Base-by-base conservation (phyloP, 169 alveolate genomes). In the Eimeria falciformis region DNA sequence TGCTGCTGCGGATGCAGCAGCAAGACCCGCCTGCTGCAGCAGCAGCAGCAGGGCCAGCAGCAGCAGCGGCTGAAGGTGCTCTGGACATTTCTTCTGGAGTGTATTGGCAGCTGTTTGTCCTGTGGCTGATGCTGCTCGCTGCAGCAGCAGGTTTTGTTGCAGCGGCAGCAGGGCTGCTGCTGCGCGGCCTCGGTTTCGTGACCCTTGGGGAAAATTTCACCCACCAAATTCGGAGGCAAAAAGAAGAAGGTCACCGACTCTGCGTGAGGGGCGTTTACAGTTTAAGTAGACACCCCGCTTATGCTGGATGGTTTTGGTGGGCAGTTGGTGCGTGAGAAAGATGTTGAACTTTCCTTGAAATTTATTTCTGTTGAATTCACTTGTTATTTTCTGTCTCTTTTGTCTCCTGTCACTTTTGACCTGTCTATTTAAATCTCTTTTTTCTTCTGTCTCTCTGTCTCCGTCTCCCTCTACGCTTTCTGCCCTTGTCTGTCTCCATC, bases 291-390 rank as follows among this genome's bases (percentile, higher is more conserved):
- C 95, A 85, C 78, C 93, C 95, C 3, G 93, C 91, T 5, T 92
- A 92, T 45, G 75, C 93, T 5, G 95, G 95, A 29, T 73, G 85
- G 82, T 92, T 92, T 78, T 92, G 84, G 86, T 92, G 94, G 94
- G 92, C 91, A 1, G 91, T 92, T 9, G 94, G 94, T 92, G 50
- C 43, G 94, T 27, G 21, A 29, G 79, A 7, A 68, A n/a, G n/a
- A n/a, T n/a, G n/a, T n/a, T n/a, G n/a, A n/a, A 56, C 21, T 56
- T 21, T 40, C 21, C 83, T 18, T 21, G 73, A 18, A 71, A 18
- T 71, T 40, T 18, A n/a, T 46, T 62, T 53, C 17, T 53, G n/a
- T 53, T 53, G 11, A 12, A 12, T 17, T 53, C n/a, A 12, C 17
- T 11, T 53, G n/a, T 53, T 53, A 11, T 53, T 53, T 53, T 53